Conservation (phyloP, 2,329 filamentous ascomycete species). For the Aschersonia sp. region DNA sequence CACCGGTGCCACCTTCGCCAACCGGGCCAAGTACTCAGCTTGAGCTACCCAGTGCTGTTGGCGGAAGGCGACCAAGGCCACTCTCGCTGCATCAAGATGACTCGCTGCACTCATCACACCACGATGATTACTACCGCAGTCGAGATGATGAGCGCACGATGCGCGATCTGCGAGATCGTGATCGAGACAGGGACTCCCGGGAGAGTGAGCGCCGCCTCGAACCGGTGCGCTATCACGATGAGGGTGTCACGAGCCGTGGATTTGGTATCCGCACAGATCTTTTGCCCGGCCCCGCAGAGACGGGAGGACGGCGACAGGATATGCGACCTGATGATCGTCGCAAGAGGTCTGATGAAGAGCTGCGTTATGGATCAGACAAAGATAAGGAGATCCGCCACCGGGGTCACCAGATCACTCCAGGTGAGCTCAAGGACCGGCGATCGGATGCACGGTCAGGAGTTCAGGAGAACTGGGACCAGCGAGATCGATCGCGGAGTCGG, state of each 20-base stretch:
- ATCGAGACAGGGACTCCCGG: slow-evolving; percentile 14
- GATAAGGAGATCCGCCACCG: slow-evolving; percentile 16
- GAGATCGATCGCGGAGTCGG: slow-evolving; percentile 25
- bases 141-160: slow-evolving; percentile 31
- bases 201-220: slow-evolving; percentile 18
- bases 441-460: slow-evolving; percentile 16
- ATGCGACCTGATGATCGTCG: slow-evolving; percentile 13
- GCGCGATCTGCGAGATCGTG: slow-evolving; percentile 26
- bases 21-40: slow-evolving; percentile 9
- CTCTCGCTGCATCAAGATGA: slow-evolving; percentile 40
- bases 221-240: slow-evolving; percentile 26
- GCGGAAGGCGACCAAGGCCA: slow-evolving; percentile 20
- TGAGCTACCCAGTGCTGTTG: slow-evolving; percentile 6
- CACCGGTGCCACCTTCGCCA: slow-evolving; percentile 22
- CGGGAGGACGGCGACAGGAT: slow-evolving; percentile 22
- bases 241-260: slow-evolving; percentile 29
- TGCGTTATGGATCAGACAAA: slow-evolving; percentile 12
- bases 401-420: slow-evolving; percentile 9
- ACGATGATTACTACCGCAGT: slow-evolving; percentile 32
- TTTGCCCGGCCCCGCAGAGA: slow-evolving; percentile 23
- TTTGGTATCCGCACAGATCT: slow-evolving; percentile 35
- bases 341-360: slow-evolving; percentile 16
- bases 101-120: slow-evolving; percentile 24
- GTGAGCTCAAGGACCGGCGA: slow-evolving; percentile 14
- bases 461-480: slow-evolving; percentile 16